Percentiles rank a stretch among this genome's conserved stretches.
These are phyloP conservation scores for Phytopythium delawarense DNA, from an alignment of 352 stramenopile species.

Conservation along the genomic window DNA sequence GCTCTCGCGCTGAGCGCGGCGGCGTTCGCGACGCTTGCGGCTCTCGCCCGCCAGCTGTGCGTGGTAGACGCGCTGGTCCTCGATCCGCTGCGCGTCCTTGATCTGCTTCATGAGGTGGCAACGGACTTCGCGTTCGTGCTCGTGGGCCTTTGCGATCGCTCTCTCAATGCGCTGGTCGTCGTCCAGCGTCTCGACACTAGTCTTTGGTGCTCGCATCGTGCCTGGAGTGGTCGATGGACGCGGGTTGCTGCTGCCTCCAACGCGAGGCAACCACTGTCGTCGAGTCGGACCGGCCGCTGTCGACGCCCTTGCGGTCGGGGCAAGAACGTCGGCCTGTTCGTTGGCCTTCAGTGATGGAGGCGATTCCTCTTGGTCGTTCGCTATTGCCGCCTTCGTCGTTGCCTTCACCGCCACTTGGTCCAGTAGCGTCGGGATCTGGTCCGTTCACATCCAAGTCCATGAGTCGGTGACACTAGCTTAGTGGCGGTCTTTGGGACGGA, in stretches of 20 bases:
- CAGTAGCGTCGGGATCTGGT: constrained; percentile 17
- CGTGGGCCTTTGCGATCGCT: constrained; percentile 2
- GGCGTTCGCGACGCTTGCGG: constrained; percentile 34
- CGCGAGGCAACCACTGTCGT: background rate
- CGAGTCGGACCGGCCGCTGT: background rate
- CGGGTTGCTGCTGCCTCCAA: background rate
- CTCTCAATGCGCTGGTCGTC: background rate
- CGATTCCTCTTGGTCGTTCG: background rate
- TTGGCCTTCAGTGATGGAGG: background rate
- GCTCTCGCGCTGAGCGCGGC: constrained; percentile 26
- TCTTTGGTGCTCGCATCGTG: background rate
- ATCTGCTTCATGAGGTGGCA: constrained; percentile 23
- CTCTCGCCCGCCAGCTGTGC: constrained; percentile 36
- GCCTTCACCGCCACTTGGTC: constrained; percentile 6
- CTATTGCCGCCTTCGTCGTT: background rate
- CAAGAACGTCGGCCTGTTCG: background rate
- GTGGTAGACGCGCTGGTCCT: constrained; percentile 49
- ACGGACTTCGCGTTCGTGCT: constrained; percentile 25
- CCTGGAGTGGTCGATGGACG: background rate
- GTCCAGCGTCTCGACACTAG: background rate
- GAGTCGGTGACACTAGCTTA: background rate
- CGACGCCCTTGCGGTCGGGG: background rate
- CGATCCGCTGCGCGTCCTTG: constrained; percentile 33
- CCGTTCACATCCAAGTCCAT: background rate
- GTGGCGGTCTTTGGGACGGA: background rate